phyloP scores from a whole-genome alignment of 176 grass and related monocot genomes.

The Oryza glaberrima region DNA sequence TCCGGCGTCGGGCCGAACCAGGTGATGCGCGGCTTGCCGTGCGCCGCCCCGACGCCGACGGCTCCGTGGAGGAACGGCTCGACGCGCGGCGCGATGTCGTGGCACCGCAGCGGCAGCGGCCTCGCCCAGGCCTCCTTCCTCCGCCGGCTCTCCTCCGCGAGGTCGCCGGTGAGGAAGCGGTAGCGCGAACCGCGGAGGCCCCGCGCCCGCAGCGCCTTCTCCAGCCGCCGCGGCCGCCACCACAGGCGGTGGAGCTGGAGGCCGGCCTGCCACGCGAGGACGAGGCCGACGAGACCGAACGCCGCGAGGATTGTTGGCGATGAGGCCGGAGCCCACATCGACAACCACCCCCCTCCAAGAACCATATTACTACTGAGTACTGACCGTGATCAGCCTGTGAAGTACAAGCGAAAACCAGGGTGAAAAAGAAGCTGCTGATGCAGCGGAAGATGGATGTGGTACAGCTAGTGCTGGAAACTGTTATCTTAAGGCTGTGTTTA shows the following conservation, averaged over 20 bases:
- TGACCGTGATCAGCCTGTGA: not conserved
- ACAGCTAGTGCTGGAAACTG: not conserved
- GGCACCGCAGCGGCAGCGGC: conserved; percentile 49
- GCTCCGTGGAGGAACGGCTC: conserved; percentile 42
- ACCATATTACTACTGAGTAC: not conserved
- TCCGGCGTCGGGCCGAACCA: conserved; percentile 61
- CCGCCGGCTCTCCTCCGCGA: conserved; percentile 33
- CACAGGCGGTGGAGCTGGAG: conserved; percentile 43
- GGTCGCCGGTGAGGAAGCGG: conserved; percentile 51
- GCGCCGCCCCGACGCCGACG: conserved; percentile 20
- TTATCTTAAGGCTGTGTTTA: too few species aligned
- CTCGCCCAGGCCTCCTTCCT: conserved; percentile 44
- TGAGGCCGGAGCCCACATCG: not conserved
- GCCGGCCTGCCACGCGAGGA: conserved; percentile 33
- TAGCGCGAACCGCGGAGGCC: conserved; percentile 59
- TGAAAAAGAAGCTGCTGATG: not conserved
- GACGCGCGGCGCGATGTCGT: conserved; percentile 50
- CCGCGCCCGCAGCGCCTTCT: conserved; percentile 50
- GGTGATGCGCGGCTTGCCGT: conserved; percentile 43
- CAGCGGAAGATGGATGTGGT: not conserved
- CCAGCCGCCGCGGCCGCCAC: conserved; percentile 57
- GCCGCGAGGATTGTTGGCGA: conserved; percentile 27
- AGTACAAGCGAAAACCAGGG: not conserved
- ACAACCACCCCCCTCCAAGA: not conserved
- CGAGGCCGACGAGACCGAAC: not conserved